Evolutionary conservation across 2,329 filamentous ascomycete genomes (phyloP), one percentile per base, ranked within the genome.

Genomic region (Ophiostoma tasmaniense): DNA sequence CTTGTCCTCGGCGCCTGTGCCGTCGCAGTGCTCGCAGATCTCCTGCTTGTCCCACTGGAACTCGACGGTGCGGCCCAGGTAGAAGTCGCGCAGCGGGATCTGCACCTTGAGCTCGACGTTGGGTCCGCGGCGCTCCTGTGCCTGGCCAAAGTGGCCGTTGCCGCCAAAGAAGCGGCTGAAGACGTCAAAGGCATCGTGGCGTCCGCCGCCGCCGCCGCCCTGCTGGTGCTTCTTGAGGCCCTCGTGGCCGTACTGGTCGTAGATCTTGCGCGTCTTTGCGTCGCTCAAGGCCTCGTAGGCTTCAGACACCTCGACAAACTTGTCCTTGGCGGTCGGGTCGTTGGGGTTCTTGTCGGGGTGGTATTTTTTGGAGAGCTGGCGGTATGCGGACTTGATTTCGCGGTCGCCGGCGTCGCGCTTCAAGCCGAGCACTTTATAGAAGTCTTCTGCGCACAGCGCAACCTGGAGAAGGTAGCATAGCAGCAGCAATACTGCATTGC

Each of bases 121-220:
- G 67, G 90, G 93, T 0, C 95, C 95, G 39, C 89, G 86, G 37
- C 93, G 89, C 77, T 95, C 89, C 45, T 89, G 89, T 6, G 84
- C 82, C 66, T 88, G 87, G 74, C 61, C 61, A 72, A 91, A 96
- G 79, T 95, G 92, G 11, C 93, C 93, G 62, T 87, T 90, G 28
- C 94, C 94, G 72, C 95, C 95, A 77, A 99, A 99, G 86, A 99
- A 98, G 73, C 92, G 90, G 68, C 89, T 93, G 84, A 99, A 99
- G 59, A 99, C 83, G 78, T 99, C 95, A 77, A 98, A 98, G 25
- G 95, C 93, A 76, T 99, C 93, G 77, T 94, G 89, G 70, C 86
- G 83, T 39, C 80, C 80, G 61, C 84, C 84, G 11, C 85, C 84
- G 66, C 85, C 86, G 17, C 42, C 42, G 75, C 90, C 87, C 75